phyloP scores from a whole-genome alignment of 2,329 filamentous ascomycete genomes.

The Neopestalotiopsis rosae region DNA sequence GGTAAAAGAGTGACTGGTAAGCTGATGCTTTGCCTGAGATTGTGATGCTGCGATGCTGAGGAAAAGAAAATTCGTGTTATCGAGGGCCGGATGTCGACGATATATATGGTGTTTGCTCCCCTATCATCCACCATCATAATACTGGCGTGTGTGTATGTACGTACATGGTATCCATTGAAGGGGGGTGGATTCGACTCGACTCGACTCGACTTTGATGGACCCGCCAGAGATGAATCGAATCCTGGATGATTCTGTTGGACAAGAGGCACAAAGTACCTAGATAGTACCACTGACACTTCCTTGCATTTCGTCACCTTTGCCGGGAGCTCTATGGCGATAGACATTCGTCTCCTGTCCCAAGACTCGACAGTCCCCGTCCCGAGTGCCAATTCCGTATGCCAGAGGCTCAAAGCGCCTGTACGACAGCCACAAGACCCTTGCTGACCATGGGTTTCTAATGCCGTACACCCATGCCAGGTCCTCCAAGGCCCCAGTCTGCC shows the following conservation, averaged over 20 bases:
- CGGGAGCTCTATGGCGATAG: conserved; percentile 15
- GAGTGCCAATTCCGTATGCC: not conserved
- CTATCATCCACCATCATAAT: not conserved
- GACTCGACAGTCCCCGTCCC: not conserved
- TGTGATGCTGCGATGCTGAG: conserved; percentile 18
- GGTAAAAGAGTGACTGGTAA: conserved; percentile 21
- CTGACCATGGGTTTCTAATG: conserved; percentile 10
- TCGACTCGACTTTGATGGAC: not conserved
- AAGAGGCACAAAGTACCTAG: not conserved
- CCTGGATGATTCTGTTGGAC: not conserved
- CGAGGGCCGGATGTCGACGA: conserved; percentile 15
- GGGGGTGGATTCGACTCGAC: not conserved
- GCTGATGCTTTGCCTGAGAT: conserved; percentile 19
- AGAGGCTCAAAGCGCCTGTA: not conserved
- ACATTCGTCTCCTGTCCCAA: conserved; percentile 10
- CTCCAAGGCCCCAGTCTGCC: not conserved
- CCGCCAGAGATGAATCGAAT: not conserved
- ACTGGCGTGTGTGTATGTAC: not conserved
- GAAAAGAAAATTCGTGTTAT: conserved; percentile 8
- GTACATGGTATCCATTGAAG: not conserved
- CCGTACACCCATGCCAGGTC: conserved; percentile 2
- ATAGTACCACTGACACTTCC: not conserved
- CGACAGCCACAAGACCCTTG: not conserved
- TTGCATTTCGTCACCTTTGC: conserved; percentile 19
- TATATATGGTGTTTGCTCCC: conserved; percentile 18